Base-by-base conservation (phyloP, 768 basidiomycete genomes). In the Tylopilus cervinicoccineus region DNA sequence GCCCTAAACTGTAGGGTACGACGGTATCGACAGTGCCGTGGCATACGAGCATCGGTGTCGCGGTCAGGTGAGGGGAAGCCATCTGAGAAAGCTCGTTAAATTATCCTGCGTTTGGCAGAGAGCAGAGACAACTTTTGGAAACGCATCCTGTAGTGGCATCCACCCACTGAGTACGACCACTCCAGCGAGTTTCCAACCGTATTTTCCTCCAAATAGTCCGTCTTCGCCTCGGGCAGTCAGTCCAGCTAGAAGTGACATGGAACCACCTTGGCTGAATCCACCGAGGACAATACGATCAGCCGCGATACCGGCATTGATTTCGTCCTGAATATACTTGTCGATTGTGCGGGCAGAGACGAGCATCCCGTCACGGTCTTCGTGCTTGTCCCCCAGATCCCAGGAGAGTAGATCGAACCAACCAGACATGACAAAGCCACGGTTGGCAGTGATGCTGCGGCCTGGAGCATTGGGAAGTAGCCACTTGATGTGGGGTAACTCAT, bases 251-350 rank as follows among this genome's bases (percentile, higher is more conserved):
- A 93, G 71, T 7, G 83, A 76, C 75, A 94, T 84, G 19, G 85
- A 80, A 39, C 75, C 88, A 29, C 90, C 92, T 65, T 96, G 93
- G 52, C 83, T 86, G 70, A 94, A 94, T 10, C 93, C 93, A 31
- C 90, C 92, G 22, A 96, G 68, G 29, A 95, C 77, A 57, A 95
- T 87, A 40, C 86, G 79, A 47, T 75, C 73, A 20, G 85, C 70
- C 9, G 81, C 75, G 44, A 86, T 80, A 31, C 88, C 89, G 9
- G 75, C 73, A 40, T 83, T 80, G 17, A 93, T 72, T 66, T 97
- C 93, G 2, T 76, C 72, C 13, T 79, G 73, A 59, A 98, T 83
- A 55, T 95, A 71, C 48, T 77, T 70, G 58, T 83, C 83, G 56
- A 96, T 73, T 23, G 75, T 65, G 26, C 72, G 68, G 12, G 79